Percentiles rank a stretch among this genome's conserved stretches.
Conservation (phyloP, 805 yeast genomes). For the Metschnikowia amazonensis region DNA sequence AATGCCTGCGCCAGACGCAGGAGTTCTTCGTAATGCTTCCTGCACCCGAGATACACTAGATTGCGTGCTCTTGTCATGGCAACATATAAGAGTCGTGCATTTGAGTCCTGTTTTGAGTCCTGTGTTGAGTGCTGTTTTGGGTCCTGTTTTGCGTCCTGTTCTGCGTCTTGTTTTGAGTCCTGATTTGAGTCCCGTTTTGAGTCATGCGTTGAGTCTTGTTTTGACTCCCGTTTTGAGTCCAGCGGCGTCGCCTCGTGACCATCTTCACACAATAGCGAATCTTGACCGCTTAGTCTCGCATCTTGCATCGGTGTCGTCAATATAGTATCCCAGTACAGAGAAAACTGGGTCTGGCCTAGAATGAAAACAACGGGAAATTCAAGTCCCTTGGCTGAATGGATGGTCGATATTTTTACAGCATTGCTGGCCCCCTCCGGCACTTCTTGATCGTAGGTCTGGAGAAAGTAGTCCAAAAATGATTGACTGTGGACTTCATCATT, state of each 20-base stretch:
- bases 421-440: slow-evolving; percentile 23
- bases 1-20: slow-evolving; percentile 4
- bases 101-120: no score
- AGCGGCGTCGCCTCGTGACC: background rate
- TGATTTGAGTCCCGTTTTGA: no score
- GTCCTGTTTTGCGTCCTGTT: no score
- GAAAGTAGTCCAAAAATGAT: slow-evolving; percentile 36
- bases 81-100: slow-evolving; percentile 50
- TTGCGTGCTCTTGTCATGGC: slow-evolving; percentile 62
- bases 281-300: background rate
- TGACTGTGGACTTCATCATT: slow-evolving; percentile 7
- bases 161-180: no score
- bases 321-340: slow-evolving; percentile 13
- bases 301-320: slow-evolving; percentile 1
- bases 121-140: no score
- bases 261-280: background rate
- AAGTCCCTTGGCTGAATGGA: slow-evolving; percentile 71
- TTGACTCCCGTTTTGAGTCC: no score
- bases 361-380: slow-evolving; percentile 70
- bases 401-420: slow-evolving; percentile 56
- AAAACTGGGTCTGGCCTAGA: slow-evolving; percentile 12
- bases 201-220: no score
- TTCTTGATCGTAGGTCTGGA: slow-evolving; percentile 39
- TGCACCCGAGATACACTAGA: slow-evolving; percentile 35
- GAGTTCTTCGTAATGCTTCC: slow-evolving; percentile 1